phyloP scores from a whole-genome alignment of 441 rosid genomes.

The Breynia disticha region DNA sequence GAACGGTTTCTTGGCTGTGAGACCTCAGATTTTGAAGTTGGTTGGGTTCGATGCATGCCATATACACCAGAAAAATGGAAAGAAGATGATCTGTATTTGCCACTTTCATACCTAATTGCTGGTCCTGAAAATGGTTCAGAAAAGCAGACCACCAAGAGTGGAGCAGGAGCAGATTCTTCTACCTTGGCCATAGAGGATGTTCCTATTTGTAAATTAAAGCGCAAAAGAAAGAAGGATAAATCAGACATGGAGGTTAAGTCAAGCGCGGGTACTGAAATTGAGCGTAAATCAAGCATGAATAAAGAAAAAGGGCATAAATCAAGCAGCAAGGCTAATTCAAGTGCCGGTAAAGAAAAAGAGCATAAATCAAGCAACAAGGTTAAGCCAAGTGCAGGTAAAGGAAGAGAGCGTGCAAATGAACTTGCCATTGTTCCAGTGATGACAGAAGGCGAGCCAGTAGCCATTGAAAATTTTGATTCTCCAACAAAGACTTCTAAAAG shows the following conservation, averaged over 20 bases:
- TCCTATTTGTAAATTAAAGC: conserved; percentile 16
- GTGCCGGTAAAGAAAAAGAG: neutral
- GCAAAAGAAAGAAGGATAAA: conserved; percentile 3
- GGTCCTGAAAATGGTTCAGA: conserved; percentile 12
- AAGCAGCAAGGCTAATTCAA: too few relatives aligned
- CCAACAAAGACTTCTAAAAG: conserved; percentile 15
- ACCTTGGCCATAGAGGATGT: conserved; percentile 11
- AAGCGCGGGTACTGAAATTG: too few relatives aligned
- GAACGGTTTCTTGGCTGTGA: conserved; percentile 59
- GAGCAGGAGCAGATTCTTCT: conserved; percentile 10
- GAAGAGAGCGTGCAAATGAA: conserved; percentile 18
- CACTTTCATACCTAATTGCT: conserved; percentile 36
- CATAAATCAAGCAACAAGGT: neutral
- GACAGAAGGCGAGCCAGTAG: conserved; percentile 23
- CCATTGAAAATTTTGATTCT: conserved; percentile 27
- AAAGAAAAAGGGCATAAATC: too few relatives aligned
- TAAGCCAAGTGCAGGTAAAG: neutral
- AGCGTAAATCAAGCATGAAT: too few relatives aligned
- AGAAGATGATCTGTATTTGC: conserved; percentile 40
- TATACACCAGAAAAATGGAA: conserved; percentile 28
- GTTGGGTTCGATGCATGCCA: conserved; percentile 39
- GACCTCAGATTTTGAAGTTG: conserved; percentile 24
- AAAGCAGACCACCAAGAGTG: conserved; percentile 11
- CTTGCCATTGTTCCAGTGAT: conserved; percentile 51
- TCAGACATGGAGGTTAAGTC: conserved; percentile 15